phyloP scores from a whole-genome alignment of 441 rosid species.

The Omphalea diandra region DNA sequence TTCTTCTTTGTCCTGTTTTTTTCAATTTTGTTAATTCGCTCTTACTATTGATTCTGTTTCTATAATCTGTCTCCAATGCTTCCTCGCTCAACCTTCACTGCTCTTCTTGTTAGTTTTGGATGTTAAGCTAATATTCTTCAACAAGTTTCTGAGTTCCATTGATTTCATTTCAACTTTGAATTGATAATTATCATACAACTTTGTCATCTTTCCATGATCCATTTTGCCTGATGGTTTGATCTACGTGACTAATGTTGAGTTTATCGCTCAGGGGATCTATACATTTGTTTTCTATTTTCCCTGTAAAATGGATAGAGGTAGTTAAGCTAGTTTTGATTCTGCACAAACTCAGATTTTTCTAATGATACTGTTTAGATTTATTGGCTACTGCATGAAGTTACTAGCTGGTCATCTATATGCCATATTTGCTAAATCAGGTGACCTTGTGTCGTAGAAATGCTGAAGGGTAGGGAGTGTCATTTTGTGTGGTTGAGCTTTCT shows the following conservation, averaged over 20 bases:
- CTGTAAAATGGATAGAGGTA: background rate
- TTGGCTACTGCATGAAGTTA: background rate
- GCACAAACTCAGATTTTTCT: background rate
- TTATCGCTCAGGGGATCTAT: background rate
- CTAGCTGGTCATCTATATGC: background rate
- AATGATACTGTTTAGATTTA: background rate
- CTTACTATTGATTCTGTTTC: background rate
- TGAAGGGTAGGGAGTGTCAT: background rate
- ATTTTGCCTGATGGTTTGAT: background rate
- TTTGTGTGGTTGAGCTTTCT: background rate
- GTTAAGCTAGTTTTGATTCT: background rate
- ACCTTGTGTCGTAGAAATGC: background rate
- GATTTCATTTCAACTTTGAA: background rate
- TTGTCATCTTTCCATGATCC: background rate
- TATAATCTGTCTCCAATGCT: background rate
- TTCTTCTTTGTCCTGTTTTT: background rate
- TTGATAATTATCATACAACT: background rate
- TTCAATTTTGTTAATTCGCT: background rate
- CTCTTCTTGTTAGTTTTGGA: background rate
- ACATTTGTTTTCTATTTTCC: background rate
- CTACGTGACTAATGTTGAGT: background rate
- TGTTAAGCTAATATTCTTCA: background rate
- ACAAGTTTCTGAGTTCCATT: background rate
- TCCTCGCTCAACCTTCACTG: background rate
- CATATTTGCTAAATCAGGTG: background rate